Evolutionary conservation across 306 rosid species (phyloP).

Genomic region (Sphenostylis stenocarpa): DNA sequence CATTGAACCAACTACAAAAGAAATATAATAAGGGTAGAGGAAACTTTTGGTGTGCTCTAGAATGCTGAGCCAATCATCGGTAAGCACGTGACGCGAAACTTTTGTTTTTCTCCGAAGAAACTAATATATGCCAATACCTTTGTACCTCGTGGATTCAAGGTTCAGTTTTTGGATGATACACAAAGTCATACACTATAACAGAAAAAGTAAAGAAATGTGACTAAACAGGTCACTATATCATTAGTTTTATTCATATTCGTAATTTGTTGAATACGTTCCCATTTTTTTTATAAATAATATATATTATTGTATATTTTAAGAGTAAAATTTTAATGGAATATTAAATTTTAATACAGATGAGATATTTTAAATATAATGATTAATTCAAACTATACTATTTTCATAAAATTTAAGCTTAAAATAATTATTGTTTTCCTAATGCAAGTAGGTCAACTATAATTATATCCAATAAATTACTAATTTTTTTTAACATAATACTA

Average conservation of each 20-base stretch:
- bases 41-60: background rate
- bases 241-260: background rate
- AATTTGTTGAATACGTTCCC: too few species aligned
- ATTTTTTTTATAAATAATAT: too few species aligned
- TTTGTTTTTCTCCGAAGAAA: background rate
- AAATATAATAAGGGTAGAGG: background rate
- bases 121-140: background rate
- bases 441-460: too few species aligned
- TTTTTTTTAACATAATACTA: too few species aligned
- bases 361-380: too few species aligned
- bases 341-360: too few species aligned
- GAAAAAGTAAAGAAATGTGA: background rate
- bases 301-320: too few species aligned
- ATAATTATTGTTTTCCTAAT: too few species aligned
- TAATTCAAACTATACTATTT: too few species aligned
- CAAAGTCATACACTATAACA: background rate
- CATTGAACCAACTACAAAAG: background rate
- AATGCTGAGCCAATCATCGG: background rate
- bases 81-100: slow-evolving; percentile 1
- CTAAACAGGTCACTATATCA: background rate
- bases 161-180: background rate
- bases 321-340: too few species aligned
- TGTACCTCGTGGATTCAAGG: background rate
- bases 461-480: too few species aligned
- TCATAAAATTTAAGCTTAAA: too few species aligned